Conservation (phyloP, 2,329 filamentous ascomycete genomes). For the Xylaria sp. region DNA sequence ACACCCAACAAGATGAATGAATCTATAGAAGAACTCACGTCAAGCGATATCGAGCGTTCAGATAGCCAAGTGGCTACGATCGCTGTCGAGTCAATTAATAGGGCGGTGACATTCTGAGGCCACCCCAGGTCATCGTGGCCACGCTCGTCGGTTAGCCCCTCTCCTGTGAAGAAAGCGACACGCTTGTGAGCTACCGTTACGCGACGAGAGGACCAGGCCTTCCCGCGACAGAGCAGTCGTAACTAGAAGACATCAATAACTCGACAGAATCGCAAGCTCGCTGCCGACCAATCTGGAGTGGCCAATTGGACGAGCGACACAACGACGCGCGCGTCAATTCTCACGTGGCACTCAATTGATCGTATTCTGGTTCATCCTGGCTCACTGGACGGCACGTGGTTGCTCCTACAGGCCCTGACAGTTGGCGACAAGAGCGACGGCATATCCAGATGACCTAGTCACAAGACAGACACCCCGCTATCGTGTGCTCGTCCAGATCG, state of each 20-base stretch:
- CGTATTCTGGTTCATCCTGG: neutral
- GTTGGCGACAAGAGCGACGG: neutral
- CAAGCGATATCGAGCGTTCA: conserved; percentile 1
- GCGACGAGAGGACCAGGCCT: neutral
- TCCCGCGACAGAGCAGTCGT: neutral
- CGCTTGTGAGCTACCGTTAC: neutral
- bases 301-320: neutral
- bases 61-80: conserved; percentile 1
- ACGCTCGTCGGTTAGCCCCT: neutral
- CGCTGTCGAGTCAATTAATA: neutral
- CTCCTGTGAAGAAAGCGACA: neutral
- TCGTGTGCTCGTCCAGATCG: too few species aligned
- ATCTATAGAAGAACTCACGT: neutral
- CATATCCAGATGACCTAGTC: too few species aligned
- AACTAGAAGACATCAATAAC: neutral
- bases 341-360: neutral
- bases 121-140: neutral
- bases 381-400: too few species aligned
- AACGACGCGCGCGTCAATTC: neutral
- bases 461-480: too few species aligned
- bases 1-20: neutral
- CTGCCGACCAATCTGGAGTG: neutral
- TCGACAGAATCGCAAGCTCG: neutral
- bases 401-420: too few species aligned
- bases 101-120: neutral